Evolutionary conservation across 2,329 filamentous ascomycete species (phyloP).

Genomic region (Penicillium sumatraense): DNA sequence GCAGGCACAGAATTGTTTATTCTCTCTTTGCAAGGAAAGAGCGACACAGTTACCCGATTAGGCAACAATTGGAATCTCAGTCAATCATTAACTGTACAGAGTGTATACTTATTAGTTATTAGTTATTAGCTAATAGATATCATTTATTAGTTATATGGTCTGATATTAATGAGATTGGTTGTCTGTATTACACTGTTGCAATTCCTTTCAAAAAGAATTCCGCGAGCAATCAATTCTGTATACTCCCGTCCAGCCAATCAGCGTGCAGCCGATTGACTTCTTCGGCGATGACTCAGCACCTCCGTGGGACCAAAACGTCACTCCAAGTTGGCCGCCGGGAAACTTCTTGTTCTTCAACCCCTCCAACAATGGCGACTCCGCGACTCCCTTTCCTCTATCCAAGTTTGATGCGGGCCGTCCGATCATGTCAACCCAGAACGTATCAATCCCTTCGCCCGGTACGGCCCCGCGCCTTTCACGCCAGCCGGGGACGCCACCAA

Average conservation of each 20-base stretch:
- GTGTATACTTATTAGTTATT: too few relatives aligned
- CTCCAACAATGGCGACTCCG: slow-evolving; percentile 60
- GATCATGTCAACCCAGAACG: slow-evolving; percentile 52
- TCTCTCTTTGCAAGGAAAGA: too few relatives aligned
- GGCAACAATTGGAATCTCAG: too few relatives aligned
- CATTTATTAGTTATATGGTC: too few relatives aligned
- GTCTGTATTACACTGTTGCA: too few relatives aligned
- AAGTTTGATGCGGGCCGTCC: slow-evolving; percentile 63
- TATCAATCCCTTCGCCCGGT: slow-evolving; percentile 49
- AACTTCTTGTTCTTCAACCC: slow-evolving; percentile 21
- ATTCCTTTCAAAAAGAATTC: too few relatives aligned
- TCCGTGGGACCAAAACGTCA: slow-evolving; percentile 27
- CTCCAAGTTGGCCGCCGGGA: slow-evolving; percentile 26
- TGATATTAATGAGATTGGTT: too few relatives aligned
- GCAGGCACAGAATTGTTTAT: too few relatives aligned
- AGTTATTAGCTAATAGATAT: too few relatives aligned
- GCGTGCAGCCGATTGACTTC: background rate
- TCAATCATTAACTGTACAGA: too few relatives aligned
- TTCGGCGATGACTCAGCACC: background rate
- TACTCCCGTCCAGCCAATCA: background rate
- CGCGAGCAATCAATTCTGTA: too few relatives aligned
- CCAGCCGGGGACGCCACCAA: slow-evolving; percentile 39
- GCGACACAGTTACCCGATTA: too few relatives aligned
- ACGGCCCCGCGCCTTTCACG: slow-evolving; percentile 42
- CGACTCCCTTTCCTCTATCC: slow-evolving; percentile 72